phyloP scores from a whole-genome alignment of 768 basidiomycete species.

The Termitomyces sp. region DNA sequence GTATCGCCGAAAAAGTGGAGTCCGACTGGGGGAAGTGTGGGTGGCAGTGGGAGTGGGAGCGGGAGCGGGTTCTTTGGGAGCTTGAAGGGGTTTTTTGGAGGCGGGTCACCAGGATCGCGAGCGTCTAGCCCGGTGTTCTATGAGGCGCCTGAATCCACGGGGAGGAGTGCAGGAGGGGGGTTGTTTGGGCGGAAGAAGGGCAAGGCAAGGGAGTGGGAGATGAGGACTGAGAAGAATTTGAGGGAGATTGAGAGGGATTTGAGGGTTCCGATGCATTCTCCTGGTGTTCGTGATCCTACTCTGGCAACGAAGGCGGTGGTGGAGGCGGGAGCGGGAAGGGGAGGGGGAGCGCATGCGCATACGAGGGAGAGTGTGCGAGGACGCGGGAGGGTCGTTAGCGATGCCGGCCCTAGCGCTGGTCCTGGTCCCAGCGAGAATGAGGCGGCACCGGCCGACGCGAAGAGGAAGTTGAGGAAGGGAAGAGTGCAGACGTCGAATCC shows the following conservation, averaged over 20 bases:
- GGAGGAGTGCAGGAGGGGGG: conserved; percentile 7
- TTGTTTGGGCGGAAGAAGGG: conserved; percentile 7
- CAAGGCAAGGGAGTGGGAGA: conserved; percentile 21
- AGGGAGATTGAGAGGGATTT: conserved; percentile 14
- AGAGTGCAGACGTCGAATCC: not conserved
- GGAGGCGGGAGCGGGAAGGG: not conserved
- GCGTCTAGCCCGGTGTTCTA: not conserved
- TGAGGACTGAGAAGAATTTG: conserved; percentile 24
- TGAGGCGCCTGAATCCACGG: not conserved
- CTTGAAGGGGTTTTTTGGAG: conserved; percentile 43
- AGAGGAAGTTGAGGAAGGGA: conserved; percentile 8
- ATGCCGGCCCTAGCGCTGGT: conserved; percentile 17
- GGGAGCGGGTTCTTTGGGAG: conserved; percentile 42
- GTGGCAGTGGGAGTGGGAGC: too few relatives aligned
- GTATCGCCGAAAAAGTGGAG: not conserved
- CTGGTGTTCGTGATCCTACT: not conserved
- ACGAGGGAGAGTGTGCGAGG: conserved; percentile 12
- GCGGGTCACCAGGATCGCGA: not conserved
- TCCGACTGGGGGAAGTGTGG: not conserved
- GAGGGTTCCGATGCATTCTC: not conserved
- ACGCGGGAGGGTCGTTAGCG: conserved; percentile 22
- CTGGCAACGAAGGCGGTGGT: too few relatives aligned
- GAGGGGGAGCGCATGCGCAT: not conserved
- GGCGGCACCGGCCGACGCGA: not conserved
- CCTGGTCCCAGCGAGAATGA: not conserved